phyloP scores from a whole-genome alignment of 176 grass and related monocot species.

The Elymus sibiricus region DNA sequence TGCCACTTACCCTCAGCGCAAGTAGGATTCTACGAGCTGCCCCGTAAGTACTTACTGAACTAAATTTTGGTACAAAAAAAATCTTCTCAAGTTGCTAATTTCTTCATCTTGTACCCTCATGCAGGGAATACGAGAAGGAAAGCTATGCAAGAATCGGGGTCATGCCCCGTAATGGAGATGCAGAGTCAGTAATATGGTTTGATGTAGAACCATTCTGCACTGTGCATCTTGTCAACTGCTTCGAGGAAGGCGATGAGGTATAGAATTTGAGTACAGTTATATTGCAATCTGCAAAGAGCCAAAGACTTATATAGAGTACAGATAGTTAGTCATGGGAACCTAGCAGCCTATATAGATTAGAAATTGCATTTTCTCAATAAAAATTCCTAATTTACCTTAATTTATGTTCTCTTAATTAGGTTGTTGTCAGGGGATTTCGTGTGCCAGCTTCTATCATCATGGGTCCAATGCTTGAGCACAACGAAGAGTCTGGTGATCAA shows the following conservation, averaged over 20 bases:
- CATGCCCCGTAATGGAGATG: constrained; percentile 27
- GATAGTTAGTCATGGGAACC: background rate
- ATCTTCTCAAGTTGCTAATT: background rate
- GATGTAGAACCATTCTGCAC: constrained; percentile 24
- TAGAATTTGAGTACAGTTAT: background rate
- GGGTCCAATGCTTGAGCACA: background rate
- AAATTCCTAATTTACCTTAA: background rate
- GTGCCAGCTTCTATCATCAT: background rate
- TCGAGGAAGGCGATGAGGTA: constrained; percentile 33
- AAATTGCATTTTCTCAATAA: background rate
- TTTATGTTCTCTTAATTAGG: background rate
- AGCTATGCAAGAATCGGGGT: constrained; percentile 32
- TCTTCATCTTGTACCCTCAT: background rate
- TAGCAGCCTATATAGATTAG: background rate
- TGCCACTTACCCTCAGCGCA: constrained; percentile 19
- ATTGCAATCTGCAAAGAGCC: too few species aligned
- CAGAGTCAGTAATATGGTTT: constrained; percentile 29
- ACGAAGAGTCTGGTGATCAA: background rate
- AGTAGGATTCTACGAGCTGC: constrained; percentile 10
- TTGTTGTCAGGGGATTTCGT: constrained; percentile 24
- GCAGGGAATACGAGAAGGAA: constrained; percentile 4
- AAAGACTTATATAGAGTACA: background rate
- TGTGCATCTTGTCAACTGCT: constrained; percentile 27
- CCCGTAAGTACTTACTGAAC: background rate
- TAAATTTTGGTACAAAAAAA: background rate